Evolutionary conservation across 495 filamentous ascomycete genomes (phyloP), one percentile per base, ranked within the genome.

Genomic region (Xylaria curta): DNA sequence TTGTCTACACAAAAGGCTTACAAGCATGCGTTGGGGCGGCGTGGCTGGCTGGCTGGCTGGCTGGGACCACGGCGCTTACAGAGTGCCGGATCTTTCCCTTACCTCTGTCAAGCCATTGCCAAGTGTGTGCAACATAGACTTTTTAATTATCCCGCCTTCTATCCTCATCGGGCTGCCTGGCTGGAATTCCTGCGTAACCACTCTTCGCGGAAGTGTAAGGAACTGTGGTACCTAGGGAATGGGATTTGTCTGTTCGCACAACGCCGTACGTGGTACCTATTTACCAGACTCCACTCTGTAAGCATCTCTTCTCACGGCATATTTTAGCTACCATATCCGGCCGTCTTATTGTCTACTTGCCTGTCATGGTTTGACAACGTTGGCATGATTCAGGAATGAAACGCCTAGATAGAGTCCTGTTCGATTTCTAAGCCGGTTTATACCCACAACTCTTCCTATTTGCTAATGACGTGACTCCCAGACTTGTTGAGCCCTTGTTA

Each of bases 171-270:
- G 69, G 49, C 26, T 65, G 69, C 40, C 61, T 71, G 40, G 49
- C 38, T 58, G 38, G 68, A 38, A 40, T 28, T 71, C 31, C 69
- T 71, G 69, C 69, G 69, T 71, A 71, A 71, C 69, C 69, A 66
- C 62, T 56, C 63, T 71, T 71, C 40, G 47, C 68, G 68, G 53
- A 71, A 71, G 46, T 51, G 12, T 53, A 40, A 63, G 56, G 58
- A 68, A 60, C 33, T 68, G 66, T 53, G 54, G 46, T 9, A 46
- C 67, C 67, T 60, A 28, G 44, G 44, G 49, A 54, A 54, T 69
- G 42, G 66, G 44, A 60, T 61, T 47, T 51, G 38, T 51, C 56
- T 60, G 49, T 21, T 69, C n/a, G 24, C 66, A 26, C n/a, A n/a
- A n/a, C 51, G 51, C 58, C 44, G 44, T 58, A 47, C 21, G 38